phyloP scores from a whole-genome alignment of 257 asterid genomes.

The Rehmannia glutinosa region DNA sequence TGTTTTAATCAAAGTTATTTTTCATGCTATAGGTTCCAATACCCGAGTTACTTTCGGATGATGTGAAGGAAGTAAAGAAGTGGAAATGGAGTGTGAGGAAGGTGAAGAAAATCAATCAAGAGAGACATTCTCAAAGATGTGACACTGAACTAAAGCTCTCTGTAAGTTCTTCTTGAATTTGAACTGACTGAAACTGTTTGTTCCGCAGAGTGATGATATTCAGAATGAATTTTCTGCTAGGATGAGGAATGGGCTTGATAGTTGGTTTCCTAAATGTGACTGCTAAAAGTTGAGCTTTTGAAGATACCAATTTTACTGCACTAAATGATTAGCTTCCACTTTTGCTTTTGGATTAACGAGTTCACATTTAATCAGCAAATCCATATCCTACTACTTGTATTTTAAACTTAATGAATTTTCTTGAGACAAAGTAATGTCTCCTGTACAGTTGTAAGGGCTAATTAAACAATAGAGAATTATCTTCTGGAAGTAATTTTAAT shows the following conservation, averaged over 20 bases:
- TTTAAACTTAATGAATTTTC: not conserved
- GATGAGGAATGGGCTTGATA: not conserved
- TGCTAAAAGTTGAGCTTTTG: too few species aligned
- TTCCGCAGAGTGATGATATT: constrained; percentile 9
- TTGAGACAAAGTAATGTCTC: too few species aligned
- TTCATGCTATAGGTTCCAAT: constrained; percentile 58
- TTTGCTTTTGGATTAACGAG: not conserved
- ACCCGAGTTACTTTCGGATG: constrained; percentile 68
- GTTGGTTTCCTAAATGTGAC: not conserved
- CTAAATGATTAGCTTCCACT: not conserved
- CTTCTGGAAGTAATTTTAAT: too few species aligned
- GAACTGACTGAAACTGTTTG: constrained; percentile 11
- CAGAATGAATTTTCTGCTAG: not conserved
- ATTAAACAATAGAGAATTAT: too few species aligned
- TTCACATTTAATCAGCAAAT: not conserved
- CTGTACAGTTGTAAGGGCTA: too few species aligned
- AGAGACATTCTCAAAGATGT: constrained; percentile 90
- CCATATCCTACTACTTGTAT: not conserved
- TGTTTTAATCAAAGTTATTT: constrained; percentile 15
- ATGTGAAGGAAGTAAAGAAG: constrained; percentile 49
- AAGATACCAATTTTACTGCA: too few species aligned
- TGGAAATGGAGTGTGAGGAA: constrained; percentile 89
- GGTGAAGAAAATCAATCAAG: constrained; percentile 78
- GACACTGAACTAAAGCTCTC: constrained; percentile 90
- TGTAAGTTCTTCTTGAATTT: constrained; percentile 40